A percentile compares a stretch with the other conserved stretches of the same genome.
Evolutionary conservation across 768 basidiomycete species (phyloP).

Genomic region (Pulveroboletus sp.): DNA sequence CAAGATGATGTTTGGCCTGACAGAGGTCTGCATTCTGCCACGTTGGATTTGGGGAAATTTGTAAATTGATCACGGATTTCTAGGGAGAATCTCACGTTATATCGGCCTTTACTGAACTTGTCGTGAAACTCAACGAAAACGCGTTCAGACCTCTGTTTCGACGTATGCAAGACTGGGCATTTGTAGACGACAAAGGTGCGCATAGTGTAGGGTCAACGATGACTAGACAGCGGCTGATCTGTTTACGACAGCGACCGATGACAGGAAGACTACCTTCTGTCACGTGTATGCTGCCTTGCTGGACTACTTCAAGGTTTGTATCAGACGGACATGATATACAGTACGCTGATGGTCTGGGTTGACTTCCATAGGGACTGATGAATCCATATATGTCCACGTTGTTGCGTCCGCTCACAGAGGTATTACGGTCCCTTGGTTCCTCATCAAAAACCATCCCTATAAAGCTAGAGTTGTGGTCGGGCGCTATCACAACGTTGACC

Average conservation of each 20-base stretch:
- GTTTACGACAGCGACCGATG: constrained; percentile 25
- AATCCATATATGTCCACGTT: constrained; percentile 87
- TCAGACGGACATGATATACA: too few relatives aligned
- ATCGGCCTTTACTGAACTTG: constrained; percentile 81
- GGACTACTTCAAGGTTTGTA: constrained; percentile 81
- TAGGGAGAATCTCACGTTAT: constrained; percentile 58
- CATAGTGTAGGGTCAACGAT: background rate
- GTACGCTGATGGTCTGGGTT: background rate
- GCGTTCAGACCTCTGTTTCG: constrained; percentile 92
- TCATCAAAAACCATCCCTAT: constrained; percentile 20
- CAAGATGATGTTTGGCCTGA: constrained; percentile 27
- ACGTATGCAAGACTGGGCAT: constrained; percentile 93
- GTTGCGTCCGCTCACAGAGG: constrained; percentile 61
- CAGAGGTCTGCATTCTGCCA: constrained; percentile 22
- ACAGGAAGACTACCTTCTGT: constrained; percentile 70
- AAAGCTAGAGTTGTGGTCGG: constrained; percentile 57
- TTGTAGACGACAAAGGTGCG: constrained; percentile 53
- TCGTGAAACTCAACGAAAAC: constrained; percentile 89
- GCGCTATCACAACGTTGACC: constrained; percentile 57
- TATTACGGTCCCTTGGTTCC: constrained; percentile 50
- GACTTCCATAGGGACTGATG: constrained; percentile 63
- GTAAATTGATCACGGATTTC: background rate
- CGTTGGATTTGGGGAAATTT: background rate
- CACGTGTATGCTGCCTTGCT: constrained; percentile 71
- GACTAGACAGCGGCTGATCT: background rate